These are phyloP conservation scores for Puccinia coronata DNA, from an alignment of 1,284 basidiomycete species.

Conservation along the genomic window DNA sequence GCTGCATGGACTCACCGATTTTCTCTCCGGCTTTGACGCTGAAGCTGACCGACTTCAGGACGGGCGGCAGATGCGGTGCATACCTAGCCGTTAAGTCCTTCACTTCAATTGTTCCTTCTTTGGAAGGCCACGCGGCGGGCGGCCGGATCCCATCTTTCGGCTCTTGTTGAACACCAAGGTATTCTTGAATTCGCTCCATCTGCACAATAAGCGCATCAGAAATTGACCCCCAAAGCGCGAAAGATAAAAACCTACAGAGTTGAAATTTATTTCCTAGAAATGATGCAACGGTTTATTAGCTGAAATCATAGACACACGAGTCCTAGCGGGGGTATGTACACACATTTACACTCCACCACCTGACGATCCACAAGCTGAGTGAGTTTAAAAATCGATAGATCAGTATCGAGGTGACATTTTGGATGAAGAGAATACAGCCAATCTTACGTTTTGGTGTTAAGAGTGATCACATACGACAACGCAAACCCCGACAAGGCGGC, in stretches of 20 bases:
- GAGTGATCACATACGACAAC: slow-evolving; percentile 53
- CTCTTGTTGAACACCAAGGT: slow-evolving; percentile 56
- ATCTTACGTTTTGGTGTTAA: slow-evolving; percentile 55
- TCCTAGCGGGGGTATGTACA: slow-evolving; percentile 54
- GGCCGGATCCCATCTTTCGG: slow-evolving; percentile 53
- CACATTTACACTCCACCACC: slow-evolving; percentile 49
- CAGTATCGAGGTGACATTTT: background rate
- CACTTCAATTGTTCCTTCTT: slow-evolving; percentile 55
- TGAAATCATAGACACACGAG: slow-evolving; percentile 57
- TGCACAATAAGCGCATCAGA: background rate
- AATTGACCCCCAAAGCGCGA: background rate
- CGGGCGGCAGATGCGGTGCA: slow-evolving; percentile 57
- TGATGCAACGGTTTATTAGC: slow-evolving; percentile 46
- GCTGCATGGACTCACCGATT: slow-evolving; percentile 53
- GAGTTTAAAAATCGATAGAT: slow-evolving; percentile 14
- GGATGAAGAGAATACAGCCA: slow-evolving; percentile 55
- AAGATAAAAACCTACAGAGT: background rate
- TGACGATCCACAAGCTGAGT: slow-evolving; percentile 56
- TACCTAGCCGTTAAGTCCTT: slow-evolving; percentile 57
- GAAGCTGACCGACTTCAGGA: slow-evolving; percentile 56
- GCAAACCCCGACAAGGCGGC: slow-evolving; percentile 54
- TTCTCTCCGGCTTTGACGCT: slow-evolving; percentile 57
- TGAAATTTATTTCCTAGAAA: slow-evolving; percentile 30
- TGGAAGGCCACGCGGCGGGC: slow-evolving; percentile 58
- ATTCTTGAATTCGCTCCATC: slow-evolving; percentile 57